Base-by-base conservation (phyloP, 805 yeast genomes). In the Blastobotrys attinorum region DNA sequence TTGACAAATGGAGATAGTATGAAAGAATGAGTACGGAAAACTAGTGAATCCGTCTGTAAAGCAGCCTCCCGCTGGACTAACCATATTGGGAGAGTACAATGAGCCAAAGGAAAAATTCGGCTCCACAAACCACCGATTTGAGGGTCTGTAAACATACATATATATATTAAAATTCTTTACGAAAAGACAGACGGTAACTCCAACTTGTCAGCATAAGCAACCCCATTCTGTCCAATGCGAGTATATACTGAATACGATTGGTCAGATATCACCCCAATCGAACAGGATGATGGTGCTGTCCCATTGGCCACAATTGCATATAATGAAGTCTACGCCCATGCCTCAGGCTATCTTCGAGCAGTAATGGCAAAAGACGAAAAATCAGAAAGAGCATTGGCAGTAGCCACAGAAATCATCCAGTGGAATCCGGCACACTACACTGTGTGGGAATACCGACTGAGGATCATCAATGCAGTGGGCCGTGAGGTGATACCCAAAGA, bases 371-470 rank as follows among this genome's bases (percentile, higher is more conserved):
- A 59, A 15, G 65, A 76, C 22, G 97, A 87, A 57, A 68, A 72
- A 52, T 73, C 87, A 0, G 79, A 75, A 33, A 68, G 97, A 46
- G 87, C 95, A 0, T 62, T 87, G 18, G 72, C 71, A 16, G 63
- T 88, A 34, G 83, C 95, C 0, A 70, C 73, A 11, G 61, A 63
- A 21, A 81, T 83, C 2, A 81, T 92, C 40, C 73, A 65, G 11
- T 55, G 73, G 44, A 81, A 85, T 31, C 88, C 97, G 0, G 95
- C 97, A 0, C 96, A 90, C 61, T 92, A 92, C 59, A 82, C 96
- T 0, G 81, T 81, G 1, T 92, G 97, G 97, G 64, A 61, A 39
- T 68, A 63, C 50, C 55, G 72, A 6, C 47, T 55, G 6, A 56
- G 60, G 31, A 56, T 60, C 18, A 48, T 62, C 29, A 48, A 54